Evolutionary conservation across 2,329 filamentous ascomycete species (phyloP), one percentile per base, ranked within the genome.

Genomic region (Tolypocladium pustulatum): DNA sequence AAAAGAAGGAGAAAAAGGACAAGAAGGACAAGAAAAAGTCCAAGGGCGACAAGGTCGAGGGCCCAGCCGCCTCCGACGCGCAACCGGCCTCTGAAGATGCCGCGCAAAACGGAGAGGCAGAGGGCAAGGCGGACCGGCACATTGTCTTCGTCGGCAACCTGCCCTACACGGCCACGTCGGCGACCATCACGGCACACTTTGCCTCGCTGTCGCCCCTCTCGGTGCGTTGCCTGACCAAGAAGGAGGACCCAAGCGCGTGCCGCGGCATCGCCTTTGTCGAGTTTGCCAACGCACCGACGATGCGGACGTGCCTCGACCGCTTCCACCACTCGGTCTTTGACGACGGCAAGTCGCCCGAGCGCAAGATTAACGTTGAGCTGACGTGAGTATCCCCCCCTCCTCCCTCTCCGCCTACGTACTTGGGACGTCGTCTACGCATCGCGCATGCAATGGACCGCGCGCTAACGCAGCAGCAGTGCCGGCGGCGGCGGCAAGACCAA

Each of bases 311-410:
- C 69, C 80, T 97, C 61, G 90, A 92, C 73, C 85, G 91, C 63
- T 93, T 93, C 75, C 92, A 97, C 75, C 92, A 97, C 75, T 88
- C 85, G 60, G 81, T 81, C 63, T 95, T 97, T 70, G 73, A 78
- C 70, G 78, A 86, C 73, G 76, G 78, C 62, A 61, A 73, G 20
- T 78, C 75, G 49, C 71, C 76, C 20, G 76, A 85, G 56, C 80
- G 93, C 66, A 89, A 87, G 74, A 95, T 97, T 67, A 97, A 96
- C 70, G 89, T 97, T 32, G 93, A 97, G 75, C 75, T 97, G 64
- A 96, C 91, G 82, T 91, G 73, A 73, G 86, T 81, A 57, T 54
- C 43, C 57, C 55, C 20, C 55, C 55, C 22, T 22, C 41, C 12
- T 13, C 20, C 40, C 20, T 22, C n/a, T 41, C 20, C 8, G 6